Percentiles rank a stretch among this genome's conserved stretches.
phyloP scores from a whole-genome alignment of 169 alveolate genomes.

The Cardiosporidium cionae region DNA sequence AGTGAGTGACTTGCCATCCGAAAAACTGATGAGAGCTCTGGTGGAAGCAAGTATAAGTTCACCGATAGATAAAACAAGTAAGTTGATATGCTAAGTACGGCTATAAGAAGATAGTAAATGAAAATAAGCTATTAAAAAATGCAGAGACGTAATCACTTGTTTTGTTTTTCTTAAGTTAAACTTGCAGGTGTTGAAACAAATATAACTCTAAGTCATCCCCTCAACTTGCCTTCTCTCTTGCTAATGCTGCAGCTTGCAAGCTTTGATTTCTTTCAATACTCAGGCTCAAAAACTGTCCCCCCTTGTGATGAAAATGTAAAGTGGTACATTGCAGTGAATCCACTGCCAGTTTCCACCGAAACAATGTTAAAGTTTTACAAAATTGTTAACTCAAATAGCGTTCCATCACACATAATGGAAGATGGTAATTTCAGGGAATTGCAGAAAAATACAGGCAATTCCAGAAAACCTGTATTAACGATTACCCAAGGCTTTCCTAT shows the following conservation, averaged over 20 bases:
- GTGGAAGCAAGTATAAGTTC: slow-evolving; percentile 49
- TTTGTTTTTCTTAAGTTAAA: too few species aligned
- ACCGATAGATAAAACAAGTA: too few species aligned
- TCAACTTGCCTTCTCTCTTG: slow-evolving; percentile 58
- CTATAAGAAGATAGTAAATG: too few species aligned
- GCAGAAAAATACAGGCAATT: slow-evolving; percentile 53
- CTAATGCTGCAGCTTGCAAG: slow-evolving; percentile 66
- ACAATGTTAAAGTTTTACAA: slow-evolving; percentile 61
- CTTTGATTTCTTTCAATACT: slow-evolving; percentile 60
- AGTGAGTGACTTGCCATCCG: slow-evolving; percentile 62
- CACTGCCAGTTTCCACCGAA: slow-evolving; percentile 69
- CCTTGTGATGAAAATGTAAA: slow-evolving; percentile 65
- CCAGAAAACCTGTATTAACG: slow-evolving; percentile 54
- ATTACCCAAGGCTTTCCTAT: slow-evolving; percentile 65
- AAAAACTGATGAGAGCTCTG: slow-evolving; percentile 55
- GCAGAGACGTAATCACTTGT: too few species aligned
- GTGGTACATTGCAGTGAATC: slow-evolving; percentile 70
- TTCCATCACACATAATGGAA: slow-evolving; percentile 32
- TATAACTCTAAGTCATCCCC: slow-evolving; percentile 45
- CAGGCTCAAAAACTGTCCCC: slow-evolving; percentile 65
- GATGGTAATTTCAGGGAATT: slow-evolving; percentile 49
- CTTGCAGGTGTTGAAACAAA: slow-evolving; percentile 35
- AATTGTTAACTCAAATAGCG: slow-evolving; percentile 47
- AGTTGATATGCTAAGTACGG: too few species aligned
- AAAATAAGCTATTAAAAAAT: too few species aligned